These are phyloP conservation scores for Oryza meyeriana DNA, from an alignment of 176 grass and related monocot genomes.

Conservation along the genomic window DNA sequence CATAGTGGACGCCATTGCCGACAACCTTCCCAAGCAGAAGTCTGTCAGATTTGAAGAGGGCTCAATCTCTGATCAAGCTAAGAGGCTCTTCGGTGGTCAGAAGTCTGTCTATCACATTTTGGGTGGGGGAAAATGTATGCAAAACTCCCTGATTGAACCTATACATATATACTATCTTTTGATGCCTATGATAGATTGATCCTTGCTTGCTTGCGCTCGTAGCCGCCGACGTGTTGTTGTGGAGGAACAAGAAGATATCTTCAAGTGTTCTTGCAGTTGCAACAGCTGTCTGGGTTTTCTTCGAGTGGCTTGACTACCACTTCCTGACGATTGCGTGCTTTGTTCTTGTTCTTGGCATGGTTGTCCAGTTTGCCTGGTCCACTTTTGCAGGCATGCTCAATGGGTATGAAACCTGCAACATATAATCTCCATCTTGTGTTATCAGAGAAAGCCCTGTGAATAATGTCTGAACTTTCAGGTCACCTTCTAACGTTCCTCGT, in stretches of 20 bases:
- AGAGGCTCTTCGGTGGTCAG: conserved; percentile 47
- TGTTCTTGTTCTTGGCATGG: conserved; percentile 64
- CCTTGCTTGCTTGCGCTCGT: background rate
- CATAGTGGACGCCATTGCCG: conserved; percentile 61
- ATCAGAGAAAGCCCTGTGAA: background rate
- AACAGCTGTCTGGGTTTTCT: conserved; percentile 72
- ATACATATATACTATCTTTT: background rate
- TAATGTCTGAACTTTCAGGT: conserved; percentile 31
- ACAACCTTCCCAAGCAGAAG: conserved; percentile 56
- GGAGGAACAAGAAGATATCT: conserved; percentile 98
- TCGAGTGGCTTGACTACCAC: conserved; percentile 87
- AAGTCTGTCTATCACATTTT: conserved; percentile 60
- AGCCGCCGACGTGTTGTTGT: conserved; percentile 88
- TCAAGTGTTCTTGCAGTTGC: conserved; percentile 64
- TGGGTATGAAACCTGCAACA: conserved; percentile 31
- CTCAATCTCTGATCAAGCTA: conserved; percentile 41
- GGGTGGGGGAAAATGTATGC: conserved; percentile 68
- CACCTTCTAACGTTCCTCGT: conserved; percentile 48
- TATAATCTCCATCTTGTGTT: background rate
- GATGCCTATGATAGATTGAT: background rate
- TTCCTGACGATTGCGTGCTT: conserved; percentile 63
- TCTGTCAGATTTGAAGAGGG: conserved; percentile 37
- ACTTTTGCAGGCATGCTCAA: conserved; percentile 47
- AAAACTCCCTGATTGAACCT: background rate
- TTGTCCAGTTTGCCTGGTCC: conserved; percentile 67